Conservation (phyloP, 2,329 filamentous ascomycete species). For the Aschersonia sp. region DNA sequence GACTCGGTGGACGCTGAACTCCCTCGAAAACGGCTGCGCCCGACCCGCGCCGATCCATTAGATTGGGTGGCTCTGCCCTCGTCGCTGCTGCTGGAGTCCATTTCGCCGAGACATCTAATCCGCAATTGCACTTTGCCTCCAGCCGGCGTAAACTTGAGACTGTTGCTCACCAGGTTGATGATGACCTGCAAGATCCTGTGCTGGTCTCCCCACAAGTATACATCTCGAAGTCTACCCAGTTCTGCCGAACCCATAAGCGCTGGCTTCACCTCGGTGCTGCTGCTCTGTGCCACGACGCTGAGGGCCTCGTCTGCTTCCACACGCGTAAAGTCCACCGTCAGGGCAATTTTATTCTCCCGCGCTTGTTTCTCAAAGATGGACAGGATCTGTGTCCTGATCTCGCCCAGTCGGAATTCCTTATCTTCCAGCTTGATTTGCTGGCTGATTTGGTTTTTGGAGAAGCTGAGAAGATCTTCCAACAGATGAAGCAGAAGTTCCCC, state of each 20-base stretch:
- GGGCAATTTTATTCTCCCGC: constrained; percentile 60
- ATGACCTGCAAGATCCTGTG: constrained; percentile 85
- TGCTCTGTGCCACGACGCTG: constrained; percentile 16
- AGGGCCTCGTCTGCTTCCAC: constrained; percentile 9
- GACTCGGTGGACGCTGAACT: constrained; percentile 37
- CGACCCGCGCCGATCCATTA: constrained; percentile 19
- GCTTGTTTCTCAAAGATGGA: constrained; percentile 88
- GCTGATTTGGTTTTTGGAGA: constrained; percentile 89
- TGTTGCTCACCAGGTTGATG: constrained; percentile 86
- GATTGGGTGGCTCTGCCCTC: constrained; percentile 34
- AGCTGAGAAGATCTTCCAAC: constrained; percentile 77
- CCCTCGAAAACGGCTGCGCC: constrained; percentile 27
- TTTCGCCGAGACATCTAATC: constrained; percentile 58
- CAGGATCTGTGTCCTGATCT: constrained; percentile 67
- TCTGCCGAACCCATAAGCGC: constrained; percentile 51
- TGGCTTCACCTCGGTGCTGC: constrained; percentile 22
- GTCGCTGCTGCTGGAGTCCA: constrained; percentile 21
- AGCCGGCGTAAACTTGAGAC: constrained; percentile 74
- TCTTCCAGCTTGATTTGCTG: constrained; percentile 71
- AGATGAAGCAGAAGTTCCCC: constrained; percentile 70
- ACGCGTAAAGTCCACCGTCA: constrained; percentile 55
- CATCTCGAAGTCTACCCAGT: constrained; percentile 59
- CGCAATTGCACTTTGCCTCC: constrained; percentile 62
- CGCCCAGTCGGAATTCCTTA: constrained; percentile 71
- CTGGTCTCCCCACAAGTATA: constrained; percentile 85